Evolutionary conservation across 2,329 filamentous ascomycete species (phyloP), one percentile per base, ranked within the genome.

Genomic region (Colletotrichum sp.): DNA sequence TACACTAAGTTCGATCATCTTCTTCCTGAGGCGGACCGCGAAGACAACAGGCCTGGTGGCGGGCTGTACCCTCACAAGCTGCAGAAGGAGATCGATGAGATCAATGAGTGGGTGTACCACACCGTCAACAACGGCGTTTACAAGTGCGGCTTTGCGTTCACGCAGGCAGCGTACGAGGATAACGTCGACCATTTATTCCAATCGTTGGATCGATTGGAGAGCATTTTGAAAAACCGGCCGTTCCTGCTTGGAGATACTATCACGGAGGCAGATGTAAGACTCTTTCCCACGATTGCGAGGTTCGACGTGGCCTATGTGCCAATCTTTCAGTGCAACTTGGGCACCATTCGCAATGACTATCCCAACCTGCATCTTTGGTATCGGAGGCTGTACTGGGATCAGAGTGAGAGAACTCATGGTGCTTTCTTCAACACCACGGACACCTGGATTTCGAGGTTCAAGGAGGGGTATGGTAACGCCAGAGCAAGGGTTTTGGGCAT

Each of bases 251-350:
- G 93, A 2, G 82, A 90, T 5, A 78, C 87, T 65, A 84, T 95
- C 72, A 95, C 93, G 1, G 94, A 95, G 81, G 91, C 92, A 0
- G 94, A 95, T 79, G 88, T 95, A 43, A 87, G 93, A 12, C 84
- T 95, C 16, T 94, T 89, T 81, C 91, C 92, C 2, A 94, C 93
- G 0, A 89, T 94, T 52, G 84, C 89, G 15, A 89, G 93, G 4
- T 95, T 95, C 79, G 94, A 96, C 77, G 86, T 90, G 1, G 93
- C 92, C 1, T 95, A 95, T 78, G 87, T 93, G 48, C 89, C 92
- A 77, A 89, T 93, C 34, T 93, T 94, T 80, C 87, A 89, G 79
- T 93, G 91, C 78, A 94, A 93, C 76, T 79, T 93, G 21, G 91
- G 89, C 79, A 91, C 90, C 79, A 91, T 94, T 73, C 85, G 91